Conservation (phyloP, 2,329 filamentous ascomycete species). For the Amylocarpus encephaloides region DNA sequence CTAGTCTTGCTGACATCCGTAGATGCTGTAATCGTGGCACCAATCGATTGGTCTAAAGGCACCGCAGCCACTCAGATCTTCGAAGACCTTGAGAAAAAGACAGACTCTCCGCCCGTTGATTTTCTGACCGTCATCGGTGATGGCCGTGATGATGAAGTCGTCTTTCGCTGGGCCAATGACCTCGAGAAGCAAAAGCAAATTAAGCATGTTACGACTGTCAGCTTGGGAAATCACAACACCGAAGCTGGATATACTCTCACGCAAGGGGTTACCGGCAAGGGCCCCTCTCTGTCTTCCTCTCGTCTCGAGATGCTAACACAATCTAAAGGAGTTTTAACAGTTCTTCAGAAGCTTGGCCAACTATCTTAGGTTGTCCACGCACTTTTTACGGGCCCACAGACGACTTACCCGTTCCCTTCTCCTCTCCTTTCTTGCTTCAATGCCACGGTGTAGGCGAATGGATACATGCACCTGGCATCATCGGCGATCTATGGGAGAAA, state of each 20-base stretch:
- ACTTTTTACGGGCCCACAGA: background rate
- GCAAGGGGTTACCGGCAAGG: constrained; percentile 79
- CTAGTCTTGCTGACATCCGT: constrained; percentile 4
- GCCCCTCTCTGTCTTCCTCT: background rate
- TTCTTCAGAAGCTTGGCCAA: constrained; percentile 44
- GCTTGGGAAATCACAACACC: constrained; percentile 79
- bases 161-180: constrained; percentile 90
- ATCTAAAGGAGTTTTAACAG: constrained; percentile 42
- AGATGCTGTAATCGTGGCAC: constrained; percentile 74
- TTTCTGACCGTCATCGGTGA: constrained; percentile 89
- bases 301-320: background rate
- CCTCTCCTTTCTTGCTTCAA: background rate
- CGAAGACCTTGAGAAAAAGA: constrained; percentile 43
- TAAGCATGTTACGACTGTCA: constrained; percentile 74
- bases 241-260: constrained; percentile 80
- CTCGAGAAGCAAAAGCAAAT: constrained; percentile 54
- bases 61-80: constrained; percentile 74
- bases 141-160: constrained; percentile 85
- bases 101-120: constrained; percentile 49
- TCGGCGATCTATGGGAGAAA: too few species aligned
- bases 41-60: constrained; percentile 79
- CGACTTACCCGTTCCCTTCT: background rate
- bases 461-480: too few species aligned
- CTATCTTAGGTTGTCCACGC: constrained; percentile 2
- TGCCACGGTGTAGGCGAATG: too few species aligned